Evolutionary conservation across 352 stramenopile species (phyloP), one percentile per base, ranked within the genome.

Genomic region (Peronospora destructor): DNA sequence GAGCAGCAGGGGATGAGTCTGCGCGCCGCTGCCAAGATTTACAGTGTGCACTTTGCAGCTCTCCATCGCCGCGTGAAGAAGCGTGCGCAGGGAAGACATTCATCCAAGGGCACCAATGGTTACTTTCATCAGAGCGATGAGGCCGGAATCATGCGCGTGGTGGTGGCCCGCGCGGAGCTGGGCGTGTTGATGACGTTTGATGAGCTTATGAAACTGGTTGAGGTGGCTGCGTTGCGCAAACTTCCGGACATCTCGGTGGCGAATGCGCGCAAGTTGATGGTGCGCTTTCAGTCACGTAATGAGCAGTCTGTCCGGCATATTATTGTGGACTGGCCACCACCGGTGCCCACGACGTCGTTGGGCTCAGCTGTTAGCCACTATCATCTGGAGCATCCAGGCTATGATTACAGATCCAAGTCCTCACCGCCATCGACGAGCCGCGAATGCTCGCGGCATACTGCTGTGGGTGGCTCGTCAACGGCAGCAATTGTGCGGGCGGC

Each of bases 131-230:
- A 56, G 2, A 72, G 75, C 38, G 74, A 85, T 47, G 72, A 84
- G 44, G 56, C 64, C 7, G 72, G 72, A 0, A 75, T 85, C 41
- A 64, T 82, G 49, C 68, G 69, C 16, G 71, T 85, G 6, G 62
- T 85, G 0, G 55, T 76, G 12, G 71, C 72, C 35, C 71, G 66
- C 25, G 72, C 72, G 2, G 70, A 86, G 37, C 25, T 86, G 29
- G 75, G 75, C 23, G 72, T 86, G 25, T 42, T 81, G 21, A 84
- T 86, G 75, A 76, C 64, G 14, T 84, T 81, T 41, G 68, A 76
- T 2, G 75, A 86, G 53, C 46, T 86, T 17, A 74, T 79, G 53
- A 55, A 69, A 17, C 59, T 85, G 7, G 59, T 85, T n/a, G 67
- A 82, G 40, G 67, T 69, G 3, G 43, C 68, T 1, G 71, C 71